Conservation (phyloP, 139 green algal species). For the Coccomyxa sp. region DNA sequence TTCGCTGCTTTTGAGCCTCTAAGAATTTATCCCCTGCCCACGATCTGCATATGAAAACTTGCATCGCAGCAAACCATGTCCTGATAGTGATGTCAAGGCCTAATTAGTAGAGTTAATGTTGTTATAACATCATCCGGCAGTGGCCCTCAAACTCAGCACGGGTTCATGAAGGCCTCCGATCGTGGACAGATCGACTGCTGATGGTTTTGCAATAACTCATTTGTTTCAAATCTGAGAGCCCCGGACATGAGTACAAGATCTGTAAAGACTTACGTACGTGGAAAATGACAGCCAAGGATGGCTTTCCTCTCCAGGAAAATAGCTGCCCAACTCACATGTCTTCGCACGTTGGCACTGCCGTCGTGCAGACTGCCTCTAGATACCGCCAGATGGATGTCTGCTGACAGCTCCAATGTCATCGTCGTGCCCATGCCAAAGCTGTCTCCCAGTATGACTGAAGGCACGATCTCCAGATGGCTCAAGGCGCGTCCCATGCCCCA, state of each 20-base stretch:
- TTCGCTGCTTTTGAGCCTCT: neutral
- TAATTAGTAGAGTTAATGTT: no score
- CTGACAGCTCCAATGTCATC: neutral
- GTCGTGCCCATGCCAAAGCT: slow-evolving; percentile 10
- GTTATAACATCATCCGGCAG: no score
- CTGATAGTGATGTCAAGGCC: neutral
- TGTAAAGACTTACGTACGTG: neutral
- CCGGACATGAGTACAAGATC: neutral
- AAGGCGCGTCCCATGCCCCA: neutral
- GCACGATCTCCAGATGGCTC: neutral
- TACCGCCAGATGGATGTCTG: neutral
- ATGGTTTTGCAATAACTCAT: no score
- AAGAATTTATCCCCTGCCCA: neutral
- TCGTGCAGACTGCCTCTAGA: neutral
- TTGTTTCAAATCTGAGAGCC: neutral
- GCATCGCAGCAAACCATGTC: neutral
- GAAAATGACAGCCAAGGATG: neutral
- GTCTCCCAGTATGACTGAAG: neutral
- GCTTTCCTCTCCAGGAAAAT: no score
- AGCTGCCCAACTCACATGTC: neutral
- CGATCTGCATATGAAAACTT: neutral
- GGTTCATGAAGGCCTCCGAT: no score
- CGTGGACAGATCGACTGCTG: no score
- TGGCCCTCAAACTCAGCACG: no score
- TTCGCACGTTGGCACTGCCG: neutral